Conservation (phyloP, 345 rosid genomes). For the Odontarrhena argentea region DNA sequence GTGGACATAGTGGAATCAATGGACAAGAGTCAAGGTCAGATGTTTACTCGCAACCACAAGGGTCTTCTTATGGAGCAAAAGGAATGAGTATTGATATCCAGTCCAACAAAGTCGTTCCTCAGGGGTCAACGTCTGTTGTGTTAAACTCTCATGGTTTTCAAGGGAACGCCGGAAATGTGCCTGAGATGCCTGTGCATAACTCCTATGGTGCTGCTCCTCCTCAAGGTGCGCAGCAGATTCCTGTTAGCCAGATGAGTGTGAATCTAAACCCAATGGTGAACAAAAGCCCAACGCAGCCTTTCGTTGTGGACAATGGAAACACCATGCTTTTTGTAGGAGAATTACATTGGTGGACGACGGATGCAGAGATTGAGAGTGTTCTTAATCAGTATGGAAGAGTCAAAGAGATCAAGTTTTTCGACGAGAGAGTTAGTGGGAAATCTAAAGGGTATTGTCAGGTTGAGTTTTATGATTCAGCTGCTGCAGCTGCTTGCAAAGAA, state of each 20-base stretch:
- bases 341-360: constrained; percentile 93
- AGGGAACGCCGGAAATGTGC: constrained; percentile 52
- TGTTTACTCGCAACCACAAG: constrained; percentile 47
- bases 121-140: constrained; percentile 50
- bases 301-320: constrained; percentile 74
- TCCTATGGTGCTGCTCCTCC: constrained; percentile 44
- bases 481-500: constrained; percentile 80
- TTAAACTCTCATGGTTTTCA: constrained; percentile 52
- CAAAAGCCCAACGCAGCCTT: constrained; percentile 61
- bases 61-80: constrained; percentile 49
- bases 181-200: constrained; percentile 52
- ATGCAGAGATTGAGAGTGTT: constrained; percentile 74
- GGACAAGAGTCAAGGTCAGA: constrained; percentile 55
- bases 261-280: constrained; percentile 47
- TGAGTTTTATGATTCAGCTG: constrained; percentile 69
- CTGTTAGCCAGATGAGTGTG: constrained; percentile 59
- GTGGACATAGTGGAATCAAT: constrained; percentile 44
- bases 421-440: constrained; percentile 86
- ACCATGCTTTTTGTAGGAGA: constrained; percentile 76
- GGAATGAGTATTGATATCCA: constrained; percentile 53
- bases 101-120: constrained; percentile 50
- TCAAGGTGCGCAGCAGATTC: constrained; percentile 54
- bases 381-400: constrained; percentile 75
- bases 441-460: constrained; percentile 93
- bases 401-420: constrained; percentile 83